Percentiles rank a stretch among this genome's conserved stretches.
Evolutionary conservation across 2,329 filamentous ascomycete species (phyloP).

Genomic region (Calycina herbarum): DNA sequence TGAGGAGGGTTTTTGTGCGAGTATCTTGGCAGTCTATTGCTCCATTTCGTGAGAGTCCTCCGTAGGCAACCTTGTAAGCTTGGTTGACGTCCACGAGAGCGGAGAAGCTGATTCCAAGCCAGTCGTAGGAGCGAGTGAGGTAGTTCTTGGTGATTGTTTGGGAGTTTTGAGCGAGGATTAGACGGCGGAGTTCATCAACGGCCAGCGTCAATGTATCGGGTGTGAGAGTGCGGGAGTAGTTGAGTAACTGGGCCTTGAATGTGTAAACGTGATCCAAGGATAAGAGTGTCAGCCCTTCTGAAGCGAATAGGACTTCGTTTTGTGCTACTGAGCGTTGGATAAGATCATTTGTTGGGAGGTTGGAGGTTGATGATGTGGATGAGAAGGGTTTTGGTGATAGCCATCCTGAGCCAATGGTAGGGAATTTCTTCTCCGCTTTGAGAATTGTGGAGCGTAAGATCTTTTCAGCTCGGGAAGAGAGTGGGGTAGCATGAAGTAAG

Average conservation of each 20-base stretch:
- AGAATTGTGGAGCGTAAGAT: slow-evolving; percentile 49
- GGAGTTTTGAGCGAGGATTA: slow-evolving; percentile 55
- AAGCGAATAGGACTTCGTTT: slow-evolving; percentile 61
- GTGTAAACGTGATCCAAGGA: slow-evolving; percentile 64
- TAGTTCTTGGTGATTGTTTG: slow-evolving; percentile 51
- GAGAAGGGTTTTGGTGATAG: slow-evolving; percentile 39
- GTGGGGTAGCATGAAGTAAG: slow-evolving; percentile 47
- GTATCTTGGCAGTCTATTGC: slow-evolving; percentile 44
- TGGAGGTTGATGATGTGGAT: slow-evolving; percentile 42
- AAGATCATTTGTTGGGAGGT: slow-evolving; percentile 51
- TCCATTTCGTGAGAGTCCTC: slow-evolving; percentile 46
- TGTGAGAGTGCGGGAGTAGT: slow-evolving; percentile 50
- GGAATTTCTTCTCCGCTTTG: slow-evolving; percentile 54
- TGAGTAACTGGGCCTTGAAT: slow-evolving; percentile 60
- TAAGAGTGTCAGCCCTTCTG: slow-evolving; percentile 58
- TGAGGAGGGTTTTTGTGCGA: slow-evolving; percentile 25
- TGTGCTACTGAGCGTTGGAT: slow-evolving; percentile 58
- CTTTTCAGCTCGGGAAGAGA: slow-evolving; percentile 50
- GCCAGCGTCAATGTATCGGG: slow-evolving; percentile 53
- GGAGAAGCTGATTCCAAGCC: slow-evolving; percentile 52
- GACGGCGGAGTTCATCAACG: slow-evolving; percentile 61
- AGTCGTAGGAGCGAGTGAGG: slow-evolving; percentile 56
- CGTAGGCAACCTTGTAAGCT: slow-evolving; percentile 59
- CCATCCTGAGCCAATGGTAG: slow-evolving; percentile 40
- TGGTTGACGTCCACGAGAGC: slow-evolving; percentile 55